Percentiles rank a stretch among this genome's conserved stretches.
Evolutionary conservation across 1,284 basidiomycete genomes (phyloP).

Genomic region (Leccinum griseonigrum): DNA sequence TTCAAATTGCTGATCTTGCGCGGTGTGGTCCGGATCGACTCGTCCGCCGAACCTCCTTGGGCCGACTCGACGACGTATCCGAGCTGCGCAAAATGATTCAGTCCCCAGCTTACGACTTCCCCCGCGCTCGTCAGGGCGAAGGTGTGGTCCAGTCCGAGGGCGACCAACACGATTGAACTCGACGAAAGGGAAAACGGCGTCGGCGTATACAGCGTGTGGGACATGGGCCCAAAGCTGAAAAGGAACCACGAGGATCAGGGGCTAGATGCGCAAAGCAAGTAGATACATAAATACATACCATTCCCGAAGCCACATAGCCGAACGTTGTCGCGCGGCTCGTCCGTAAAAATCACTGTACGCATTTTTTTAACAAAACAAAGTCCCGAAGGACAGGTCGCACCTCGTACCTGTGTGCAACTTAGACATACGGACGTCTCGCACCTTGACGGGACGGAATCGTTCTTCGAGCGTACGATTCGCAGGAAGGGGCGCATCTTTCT

Average conservation of each 20-base stretch:
- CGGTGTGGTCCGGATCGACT: conserved; percentile 74
- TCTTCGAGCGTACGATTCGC: conserved; percentile 35
- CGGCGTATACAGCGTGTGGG: conserved; percentile 79
- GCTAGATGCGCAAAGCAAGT: background rate
- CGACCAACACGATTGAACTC: conserved; percentile 59
- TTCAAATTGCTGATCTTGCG: conserved; percentile 80
- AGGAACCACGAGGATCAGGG: conserved; percentile 7
- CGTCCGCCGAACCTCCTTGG: conserved; percentile 39
- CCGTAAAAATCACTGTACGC: conserved; percentile 62
- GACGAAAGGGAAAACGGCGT: conserved; percentile 56
- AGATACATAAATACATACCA: conserved; percentile 42
- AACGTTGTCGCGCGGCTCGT: conserved; percentile 71
- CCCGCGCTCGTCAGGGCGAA: conserved; percentile 80
- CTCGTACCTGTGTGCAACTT: conserved; percentile 69
- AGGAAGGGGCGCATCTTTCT: conserved; percentile 23
- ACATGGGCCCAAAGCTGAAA: conserved; percentile 65
- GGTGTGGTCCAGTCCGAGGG: conserved; percentile 93
- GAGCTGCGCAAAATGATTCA: conserved; percentile 85
- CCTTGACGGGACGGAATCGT: conserved; percentile 59
- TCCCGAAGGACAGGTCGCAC: background rate
- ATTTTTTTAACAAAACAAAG: conserved; percentile 2
- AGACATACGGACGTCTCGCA: conserved; percentile 74
- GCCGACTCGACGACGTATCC: conserved; percentile 80
- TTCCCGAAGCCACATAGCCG: conserved; percentile 84
- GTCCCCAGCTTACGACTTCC: conserved; percentile 88